Base-by-base conservation (phyloP, 139 green algal species). In the Micractinium sp. region DNA sequence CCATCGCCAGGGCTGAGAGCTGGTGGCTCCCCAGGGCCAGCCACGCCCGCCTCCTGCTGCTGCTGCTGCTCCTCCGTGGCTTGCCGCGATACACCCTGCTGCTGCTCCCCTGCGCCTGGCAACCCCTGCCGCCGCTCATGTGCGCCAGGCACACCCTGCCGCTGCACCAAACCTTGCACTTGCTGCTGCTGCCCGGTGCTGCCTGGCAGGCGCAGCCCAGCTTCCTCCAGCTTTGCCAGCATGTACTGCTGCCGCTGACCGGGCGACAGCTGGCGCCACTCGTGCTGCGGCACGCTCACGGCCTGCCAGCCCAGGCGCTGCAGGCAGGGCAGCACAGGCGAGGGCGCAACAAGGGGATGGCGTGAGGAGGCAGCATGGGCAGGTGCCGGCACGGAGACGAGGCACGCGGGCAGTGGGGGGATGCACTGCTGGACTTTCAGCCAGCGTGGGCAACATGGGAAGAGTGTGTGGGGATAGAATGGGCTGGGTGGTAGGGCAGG, bases 221-320 rank as follows among this genome's bases (percentile, higher is more conserved):
- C 85, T 19, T 33, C 71, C 20, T 61, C 25, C 56, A 89, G 85
- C 75, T 84, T 89, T 35, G 33, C 27, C 35, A 56, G 74, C 85
- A 89, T 89, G 74, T 89, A 89, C 1, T 27, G 27, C 35, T 20
- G 25, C 31, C 36, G 85, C 74, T 67, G 27, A 0, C 12, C n/a
- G 0, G 56, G 19, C 2, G 23, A 0, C 33, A 84, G 35, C 27
- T 33, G 27, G 74, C 56, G 60, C 85, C 85, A 89, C 2, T 89
- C 85, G 74, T 69, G 77, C 38, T 80, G 86, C 0, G 77, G 77
- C 4, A 86, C 86, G 5, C 38, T 38, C 20, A 91, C 81, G 0
- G 87, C 60, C 22, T n/a, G 75, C 91, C 91, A 93, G 85, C 91
- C 91, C 38, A 90, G 71, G 67, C 83, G 66, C 83, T 87, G 83